Percentiles rank a stretch among this genome's conserved stretches.
Conservation (phyloP, 2,329 filamentous ascomycete genomes). For the Spiromastix sp. region DNA sequence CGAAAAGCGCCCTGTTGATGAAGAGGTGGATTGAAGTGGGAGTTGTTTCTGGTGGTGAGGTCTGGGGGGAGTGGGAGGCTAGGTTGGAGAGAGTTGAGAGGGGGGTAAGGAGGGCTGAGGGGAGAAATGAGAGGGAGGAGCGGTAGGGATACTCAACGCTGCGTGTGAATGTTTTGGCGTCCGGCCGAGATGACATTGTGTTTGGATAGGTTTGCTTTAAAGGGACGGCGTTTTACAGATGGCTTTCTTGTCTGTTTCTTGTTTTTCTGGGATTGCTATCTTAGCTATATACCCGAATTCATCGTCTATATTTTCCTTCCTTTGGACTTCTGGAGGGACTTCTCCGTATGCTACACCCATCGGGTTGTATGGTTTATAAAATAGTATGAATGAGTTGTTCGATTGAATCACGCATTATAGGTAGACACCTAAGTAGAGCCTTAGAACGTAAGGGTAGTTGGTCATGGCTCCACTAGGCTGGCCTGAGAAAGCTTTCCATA, state of each 20-base stretch:
- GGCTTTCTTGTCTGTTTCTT: neutral
- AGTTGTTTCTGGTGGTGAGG: slow-evolving; percentile 56
- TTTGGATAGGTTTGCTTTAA: neutral
- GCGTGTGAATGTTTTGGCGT: slow-evolving; percentile 12
- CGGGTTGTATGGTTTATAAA: too few species aligned
- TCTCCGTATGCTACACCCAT: too few species aligned
- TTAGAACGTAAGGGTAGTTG: too few species aligned
- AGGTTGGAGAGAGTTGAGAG: slow-evolving; percentile 57
- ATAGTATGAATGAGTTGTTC: too few species aligned
- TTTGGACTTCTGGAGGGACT: too few species aligned
- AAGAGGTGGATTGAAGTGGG: slow-evolving; percentile 65
- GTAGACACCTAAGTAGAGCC: too few species aligned
- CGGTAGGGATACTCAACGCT: slow-evolving; percentile 25
- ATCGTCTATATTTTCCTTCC: too few species aligned
- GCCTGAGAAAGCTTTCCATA: too few species aligned
- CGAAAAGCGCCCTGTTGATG: slow-evolving; percentile 40
- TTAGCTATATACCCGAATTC: too few species aligned
- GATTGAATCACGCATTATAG: too few species aligned
- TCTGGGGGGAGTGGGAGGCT: slow-evolving; percentile 62
- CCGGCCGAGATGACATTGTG: neutral
- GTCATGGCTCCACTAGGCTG: too few species aligned
- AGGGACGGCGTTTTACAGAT: too few species aligned
- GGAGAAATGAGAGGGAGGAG: slow-evolving; percentile 43
- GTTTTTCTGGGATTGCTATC: slow-evolving; percentile 7
- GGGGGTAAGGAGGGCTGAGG: slow-evolving; percentile 53